Conservation (phyloP, 805 yeast species). For the Candida vaughaniae region DNA sequence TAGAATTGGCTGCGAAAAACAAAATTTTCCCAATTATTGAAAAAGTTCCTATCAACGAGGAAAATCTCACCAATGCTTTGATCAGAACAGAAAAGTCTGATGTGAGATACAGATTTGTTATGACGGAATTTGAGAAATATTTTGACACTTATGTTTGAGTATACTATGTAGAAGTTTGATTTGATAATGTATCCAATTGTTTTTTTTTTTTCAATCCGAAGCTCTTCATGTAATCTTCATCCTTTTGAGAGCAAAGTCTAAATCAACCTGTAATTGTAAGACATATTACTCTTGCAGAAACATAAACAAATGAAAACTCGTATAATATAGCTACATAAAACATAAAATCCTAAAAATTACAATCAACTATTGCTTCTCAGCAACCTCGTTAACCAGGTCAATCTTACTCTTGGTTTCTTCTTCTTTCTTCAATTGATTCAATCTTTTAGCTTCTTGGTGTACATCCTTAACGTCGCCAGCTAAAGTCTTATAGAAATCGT, state of each 20-base stretch:
- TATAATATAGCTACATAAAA: too few species aligned
- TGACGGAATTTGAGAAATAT: constrained; percentile 53
- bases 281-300: too few species aligned
- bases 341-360: too few species aligned
- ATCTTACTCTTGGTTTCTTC: constrained; percentile 12
- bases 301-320: too few species aligned
- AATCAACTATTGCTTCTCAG: constrained; percentile 3
- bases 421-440: constrained; percentile 57
- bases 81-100: constrained; percentile 31
- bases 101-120: constrained; percentile 53
- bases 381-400: constrained; percentile 1
- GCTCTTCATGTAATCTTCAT: too few species aligned
- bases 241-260: too few species aligned
- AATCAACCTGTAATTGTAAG: too few species aligned
- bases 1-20: constrained; percentile 35
- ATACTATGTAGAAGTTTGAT: too few species aligned
- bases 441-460: constrained; percentile 71
- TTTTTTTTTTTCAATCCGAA: too few species aligned
- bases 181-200: too few species aligned
- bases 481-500: constrained; percentile 56
- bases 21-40: constrained; percentile 34
- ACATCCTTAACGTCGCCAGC: constrained; percentile 60
- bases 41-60: constrained; percentile 33
- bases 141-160: too few species aligned
- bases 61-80: constrained; percentile 31